phyloP scores from a whole-genome alignment of 2,329 filamentous ascomycete species.

The Hirsutella thompsonii region DNA sequence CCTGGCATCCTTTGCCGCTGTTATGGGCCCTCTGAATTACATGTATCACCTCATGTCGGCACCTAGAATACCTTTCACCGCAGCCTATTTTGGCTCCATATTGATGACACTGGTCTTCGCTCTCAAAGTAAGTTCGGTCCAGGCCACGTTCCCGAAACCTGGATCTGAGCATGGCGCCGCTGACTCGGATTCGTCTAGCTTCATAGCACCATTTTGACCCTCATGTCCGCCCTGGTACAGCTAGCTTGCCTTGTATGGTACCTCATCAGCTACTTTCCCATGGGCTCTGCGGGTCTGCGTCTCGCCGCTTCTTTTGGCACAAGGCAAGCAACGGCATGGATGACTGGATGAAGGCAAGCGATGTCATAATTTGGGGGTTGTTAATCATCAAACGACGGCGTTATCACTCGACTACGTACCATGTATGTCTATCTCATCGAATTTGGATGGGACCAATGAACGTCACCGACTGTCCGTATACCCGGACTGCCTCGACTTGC shows the following conservation, averaged over 20 bases:
- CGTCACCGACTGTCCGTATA: too few relatives aligned
- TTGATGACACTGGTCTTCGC: constrained; percentile 83
- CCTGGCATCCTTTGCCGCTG: constrained; percentile 79
- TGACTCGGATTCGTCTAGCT: constrained; percentile 39
- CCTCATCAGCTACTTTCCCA: constrained; percentile 92
- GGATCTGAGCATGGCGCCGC: neutral
- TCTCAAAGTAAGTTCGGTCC: constrained; percentile 59
- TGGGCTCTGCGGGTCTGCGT: constrained; percentile 81
- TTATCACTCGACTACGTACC: too few relatives aligned
- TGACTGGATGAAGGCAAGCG: constrained; percentile 47
- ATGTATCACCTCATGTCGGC: constrained; percentile 72
- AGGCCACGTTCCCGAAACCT: neutral
- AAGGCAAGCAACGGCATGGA: constrained; percentile 75
- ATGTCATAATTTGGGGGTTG: too few relatives aligned
- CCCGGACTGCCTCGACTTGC: too few relatives aligned
- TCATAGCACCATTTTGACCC: constrained; percentile 70
- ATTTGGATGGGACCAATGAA: too few relatives aligned
- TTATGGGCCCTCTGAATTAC: constrained; percentile 86
- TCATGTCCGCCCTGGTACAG: constrained; percentile 74
- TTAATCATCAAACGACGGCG: too few relatives aligned
- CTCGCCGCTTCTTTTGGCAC: constrained; percentile 80
- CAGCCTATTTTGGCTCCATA: constrained; percentile 90
- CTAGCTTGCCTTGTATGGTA: constrained; percentile 82
- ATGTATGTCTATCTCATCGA: too few relatives aligned
- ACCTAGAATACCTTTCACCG: constrained; percentile 80